These are phyloP conservation scores for Zasmidium citrigriseum DNA, from an alignment of 2,329 filamentous ascomycete species.

Conservation along the genomic window DNA sequence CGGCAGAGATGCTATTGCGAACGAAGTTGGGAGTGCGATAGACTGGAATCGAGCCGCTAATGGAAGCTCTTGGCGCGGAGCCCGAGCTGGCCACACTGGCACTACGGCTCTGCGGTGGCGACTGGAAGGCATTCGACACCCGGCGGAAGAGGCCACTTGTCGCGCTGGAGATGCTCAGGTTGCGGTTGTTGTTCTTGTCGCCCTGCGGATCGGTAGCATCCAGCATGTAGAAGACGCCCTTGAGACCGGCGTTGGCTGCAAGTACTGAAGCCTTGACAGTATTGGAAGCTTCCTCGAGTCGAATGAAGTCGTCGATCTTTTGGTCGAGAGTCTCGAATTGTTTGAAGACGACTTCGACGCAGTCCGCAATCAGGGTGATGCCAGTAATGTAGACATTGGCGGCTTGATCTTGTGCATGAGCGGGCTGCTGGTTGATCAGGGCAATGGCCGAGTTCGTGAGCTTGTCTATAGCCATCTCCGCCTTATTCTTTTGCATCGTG, in stretches of 20 bases:
- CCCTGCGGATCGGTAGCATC: constrained; percentile 25
- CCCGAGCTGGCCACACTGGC: constrained; percentile 27
- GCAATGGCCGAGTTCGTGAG: constrained; percentile 46
- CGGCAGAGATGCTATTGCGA: constrained; percentile 37
- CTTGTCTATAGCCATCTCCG: constrained; percentile 50
- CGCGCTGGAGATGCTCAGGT: constrained; percentile 30
- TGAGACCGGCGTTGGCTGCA: constrained; percentile 43
- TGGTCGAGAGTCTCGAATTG: constrained; percentile 43
- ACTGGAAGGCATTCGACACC: constrained; percentile 35
- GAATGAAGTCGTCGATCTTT: constrained; percentile 48
- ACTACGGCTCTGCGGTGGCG: constrained; percentile 15
- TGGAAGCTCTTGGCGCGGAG: constrained; percentile 13
- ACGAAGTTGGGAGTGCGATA: constrained; percentile 38
- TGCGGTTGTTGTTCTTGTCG: constrained; percentile 19
- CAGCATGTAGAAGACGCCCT: constrained; percentile 50
- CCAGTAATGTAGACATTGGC: constrained; percentile 49
- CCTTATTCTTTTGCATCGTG: constrained; percentile 47
- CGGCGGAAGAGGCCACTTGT: constrained; percentile 33
- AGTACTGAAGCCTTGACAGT: constrained; percentile 45
- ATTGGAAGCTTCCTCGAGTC: constrained; percentile 47
- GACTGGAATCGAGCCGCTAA: constrained; percentile 22
- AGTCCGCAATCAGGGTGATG: constrained; percentile 47
- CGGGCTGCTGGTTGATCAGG: constrained; percentile 46
- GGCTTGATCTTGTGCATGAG: constrained; percentile 41
- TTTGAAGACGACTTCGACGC: constrained; percentile 43